Percentiles rank a stretch among this genome's conserved stretches.
phyloP scores from a whole-genome alignment of 2,329 filamentous ascomycete species.

The Bipolaris bicolor region DNA sequence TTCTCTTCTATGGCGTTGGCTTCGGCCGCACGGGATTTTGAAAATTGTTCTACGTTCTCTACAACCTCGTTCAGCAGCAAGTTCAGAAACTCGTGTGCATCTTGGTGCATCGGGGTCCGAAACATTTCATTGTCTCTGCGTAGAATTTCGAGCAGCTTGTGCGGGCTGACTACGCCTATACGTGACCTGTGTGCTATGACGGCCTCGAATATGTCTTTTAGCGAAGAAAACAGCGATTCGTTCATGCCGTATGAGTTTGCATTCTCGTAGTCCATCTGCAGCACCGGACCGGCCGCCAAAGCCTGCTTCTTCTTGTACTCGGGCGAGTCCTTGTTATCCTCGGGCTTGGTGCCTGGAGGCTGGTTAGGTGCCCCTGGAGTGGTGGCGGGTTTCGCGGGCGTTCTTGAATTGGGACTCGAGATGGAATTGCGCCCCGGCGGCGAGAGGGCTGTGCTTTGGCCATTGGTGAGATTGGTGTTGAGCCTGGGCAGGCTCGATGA shows the following conservation, averaged over 20 bases:
- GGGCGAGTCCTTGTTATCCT: constrained; percentile 92
- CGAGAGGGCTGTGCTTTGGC: constrained; percentile 55
- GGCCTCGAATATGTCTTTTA: constrained; percentile 96
- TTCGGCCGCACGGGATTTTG: constrained; percentile 63
- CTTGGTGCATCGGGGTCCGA: constrained; percentile 94
- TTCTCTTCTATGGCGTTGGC: constrained; percentile 36
- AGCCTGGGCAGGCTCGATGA: constrained; percentile 46
- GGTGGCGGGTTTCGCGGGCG: constrained; percentile 46
- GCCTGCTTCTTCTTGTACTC: constrained; percentile 99
- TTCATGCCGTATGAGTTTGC: constrained; percentile 85
- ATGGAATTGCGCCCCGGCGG: constrained; percentile 58
- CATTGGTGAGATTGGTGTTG: constrained; percentile 50
- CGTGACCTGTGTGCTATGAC: constrained; percentile 80
- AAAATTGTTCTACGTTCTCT: constrained; percentile 88
- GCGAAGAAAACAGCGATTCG: constrained; percentile 89
- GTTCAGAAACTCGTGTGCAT: constrained; percentile 96
- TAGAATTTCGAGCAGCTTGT: constrained; percentile 91
- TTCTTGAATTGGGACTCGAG: constrained; percentile 40
- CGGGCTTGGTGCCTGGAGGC: constrained; percentile 70
- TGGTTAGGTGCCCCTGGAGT: constrained; percentile 60
- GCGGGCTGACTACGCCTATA: constrained; percentile 88
- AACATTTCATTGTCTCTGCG: constrained; percentile 98
- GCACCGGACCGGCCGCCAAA: constrained; percentile 81
- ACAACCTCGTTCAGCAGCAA: constrained; percentile 95
- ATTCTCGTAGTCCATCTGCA: constrained; percentile 85